A percentile compares a stretch with the other conserved stretches of the same genome.
Evolutionary conservation across 2,329 filamentous ascomycete genomes (phyloP).

Genomic region (Penicillium italicum): DNA sequence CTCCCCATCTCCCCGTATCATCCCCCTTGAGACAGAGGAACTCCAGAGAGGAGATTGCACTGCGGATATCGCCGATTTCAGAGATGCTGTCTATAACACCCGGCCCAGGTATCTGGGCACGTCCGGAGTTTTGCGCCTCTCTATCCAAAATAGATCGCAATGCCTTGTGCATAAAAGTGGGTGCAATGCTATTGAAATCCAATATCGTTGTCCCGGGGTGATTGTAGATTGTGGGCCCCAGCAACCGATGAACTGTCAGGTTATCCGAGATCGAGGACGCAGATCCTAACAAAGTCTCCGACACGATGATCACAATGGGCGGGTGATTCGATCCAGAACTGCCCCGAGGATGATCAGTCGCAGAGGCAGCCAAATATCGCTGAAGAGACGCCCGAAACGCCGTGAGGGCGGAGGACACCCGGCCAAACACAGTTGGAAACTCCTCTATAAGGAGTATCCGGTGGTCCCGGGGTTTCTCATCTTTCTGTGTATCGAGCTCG

Average conservation of each 20-base stretch:
- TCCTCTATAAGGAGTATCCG: slow-evolving; percentile 73
- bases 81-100: slow-evolving; percentile 73
- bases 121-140: slow-evolving; percentile 73
- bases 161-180: slow-evolving; percentile 79
- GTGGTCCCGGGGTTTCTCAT: slow-evolving; percentile 28
- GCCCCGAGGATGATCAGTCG: slow-evolving; percentile 51
- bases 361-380: slow-evolving; percentile 65
- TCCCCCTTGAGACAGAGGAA: slow-evolving; percentile 86
- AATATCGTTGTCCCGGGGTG: slow-evolving; percentile 76
- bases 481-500: slow-evolving; percentile 1
- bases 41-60: slow-evolving; percentile 85
- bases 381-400: slow-evolving; percentile 73
- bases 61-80: slow-evolving; percentile 87
- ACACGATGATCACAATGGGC: slow-evolving; percentile 85
- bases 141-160: slow-evolving; percentile 78
- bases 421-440: slow-evolving; percentile 71
- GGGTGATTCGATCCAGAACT: slow-evolving; percentile 47
- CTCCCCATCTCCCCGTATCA: slow-evolving; percentile 68
- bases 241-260: slow-evolving; percentile 84
- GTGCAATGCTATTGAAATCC: slow-evolving; percentile 89
- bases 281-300: slow-evolving; percentile 82
- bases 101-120: slow-evolving; percentile 71
- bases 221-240: slow-evolving; percentile 79
- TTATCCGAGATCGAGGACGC: slow-evolving; percentile 82
- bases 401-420: slow-evolving; percentile 60